Base-by-base conservation (phyloP, 148 eudicot species). In the Silene conica region DNA sequence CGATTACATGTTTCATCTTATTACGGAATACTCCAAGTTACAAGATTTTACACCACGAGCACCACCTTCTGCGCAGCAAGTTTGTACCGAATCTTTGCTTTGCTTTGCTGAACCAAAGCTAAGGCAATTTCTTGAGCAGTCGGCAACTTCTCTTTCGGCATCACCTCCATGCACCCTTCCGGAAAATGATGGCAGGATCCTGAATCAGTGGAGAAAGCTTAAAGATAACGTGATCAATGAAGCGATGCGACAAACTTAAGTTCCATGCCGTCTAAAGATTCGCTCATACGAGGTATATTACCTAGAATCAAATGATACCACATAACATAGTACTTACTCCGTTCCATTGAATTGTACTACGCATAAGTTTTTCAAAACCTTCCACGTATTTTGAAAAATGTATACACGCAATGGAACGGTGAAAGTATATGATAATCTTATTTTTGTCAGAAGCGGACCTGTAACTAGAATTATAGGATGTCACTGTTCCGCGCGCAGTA, bases 1-100 rank as follows among this genome's bases (percentile, higher is more conserved):
- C 23, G 96, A 89, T 81, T 93, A 93, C 85, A 90, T 93, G 96
- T 89, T 66, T 77, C 96, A 93, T 78, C 87, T 93, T 11, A 76
- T 93, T 19, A 74, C 76, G 0, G 92, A 90, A 77, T 93, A 93
- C 71, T 81, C 98, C 3, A 90, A 89, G 76, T 86, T 93, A 73
- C 86, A 75, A 62, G 88, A 87, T 70, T 93, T 87, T 78, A 72
- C 69, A 79, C 93, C 93, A 4, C 76, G 75, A 18, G 83, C 79
- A 55, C 92, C 98, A 74, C 50, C 88, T 14, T 76, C 89, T 58
- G 85, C 96, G 43, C 74, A 74, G 61, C 85, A 89, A 76, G 82
- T 87, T 7, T 93, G 98, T 71, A 69, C n/a, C 5, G 96, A 90
- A 22, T 89, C 92, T 55, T 82, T 89, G 70, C 86, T 93, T n/a